A percentile compares a stretch with the other conserved stretches of the same genome.
Conservation (phyloP, 148 eudicot genomes). For the Drosera capensis region DNA sequence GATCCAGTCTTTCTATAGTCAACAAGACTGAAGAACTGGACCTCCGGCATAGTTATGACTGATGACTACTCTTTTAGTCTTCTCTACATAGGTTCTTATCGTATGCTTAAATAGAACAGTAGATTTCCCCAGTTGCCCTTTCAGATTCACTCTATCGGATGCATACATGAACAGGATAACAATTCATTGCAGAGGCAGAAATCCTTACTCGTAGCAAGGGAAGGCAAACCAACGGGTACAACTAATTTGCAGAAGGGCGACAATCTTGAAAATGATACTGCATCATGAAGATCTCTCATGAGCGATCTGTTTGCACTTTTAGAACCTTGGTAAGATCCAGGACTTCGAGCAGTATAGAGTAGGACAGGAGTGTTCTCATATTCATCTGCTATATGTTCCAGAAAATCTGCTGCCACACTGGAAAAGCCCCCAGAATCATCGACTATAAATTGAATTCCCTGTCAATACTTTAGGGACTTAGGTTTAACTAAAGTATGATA, state of each 20-base stretch:
- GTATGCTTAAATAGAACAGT: no score
- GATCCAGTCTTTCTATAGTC: no score
- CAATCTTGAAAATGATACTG: conserved; percentile 65
- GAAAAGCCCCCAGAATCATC: conserved; percentile 94
- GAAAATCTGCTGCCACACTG: conserved; percentile 63
- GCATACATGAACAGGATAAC: no score
- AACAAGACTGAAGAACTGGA: no score
- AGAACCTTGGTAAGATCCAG: conserved; percentile 22
- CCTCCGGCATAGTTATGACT: no score
- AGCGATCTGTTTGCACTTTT: conserved; percentile 30
- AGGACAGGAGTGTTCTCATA: conserved; percentile 66
- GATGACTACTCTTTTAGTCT: no score
- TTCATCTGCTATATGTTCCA: conserved; percentile 76
- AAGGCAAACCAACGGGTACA: conserved; percentile 77
- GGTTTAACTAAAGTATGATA: background rate
- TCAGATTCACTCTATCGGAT: no score
- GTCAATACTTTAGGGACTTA: conserved; percentile 10
- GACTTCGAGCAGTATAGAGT: conserved; percentile 54
- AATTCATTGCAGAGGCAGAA: background rate
- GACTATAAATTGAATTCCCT: conserved; percentile 84
- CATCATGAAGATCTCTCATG: conserved; percentile 60
- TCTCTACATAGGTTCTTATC: no score
- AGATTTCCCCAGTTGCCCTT: no score
- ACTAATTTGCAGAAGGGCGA: conserved; percentile 62
- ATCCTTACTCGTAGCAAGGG: conserved; percentile 45